Percentiles rank a stretch among this genome's conserved stretches.
Evolutionary conservation across 2,329 filamentous ascomycete genomes (phyloP).

Genomic region (Peltaster fructicola): DNA sequence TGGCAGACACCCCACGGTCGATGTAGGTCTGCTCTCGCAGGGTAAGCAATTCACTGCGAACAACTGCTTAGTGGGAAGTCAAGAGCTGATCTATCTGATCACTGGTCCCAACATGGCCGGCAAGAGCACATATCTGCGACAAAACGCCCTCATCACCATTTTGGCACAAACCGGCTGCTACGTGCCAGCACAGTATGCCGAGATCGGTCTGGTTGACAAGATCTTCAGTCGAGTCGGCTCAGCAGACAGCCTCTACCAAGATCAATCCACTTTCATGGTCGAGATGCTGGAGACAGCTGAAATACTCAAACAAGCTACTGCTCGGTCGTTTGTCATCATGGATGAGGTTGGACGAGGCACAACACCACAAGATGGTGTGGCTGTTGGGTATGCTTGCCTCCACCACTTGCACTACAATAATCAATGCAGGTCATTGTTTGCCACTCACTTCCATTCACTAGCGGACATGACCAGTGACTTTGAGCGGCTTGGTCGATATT

Average conservation of each 20-base stretch:
- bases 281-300: constrained; percentile 95
- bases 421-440: constrained; percentile 67
- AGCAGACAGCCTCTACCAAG: constrained; percentile 82
- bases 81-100: constrained; percentile 50
- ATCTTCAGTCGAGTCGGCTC: constrained; percentile 79
- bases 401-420: constrained; percentile 69
- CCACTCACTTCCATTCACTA: constrained; percentile 81
- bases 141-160: constrained; percentile 88
- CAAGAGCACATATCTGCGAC: constrained; percentile 87
- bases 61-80: constrained; percentile 67
- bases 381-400: constrained; percentile 76
- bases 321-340: constrained; percentile 82
- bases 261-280: constrained; percentile 98
- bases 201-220: constrained; percentile 84
- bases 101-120: constrained; percentile 95
- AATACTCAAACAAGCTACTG: constrained; percentile 72
- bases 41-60: constrained; percentile 73
- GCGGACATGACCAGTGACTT: constrained; percentile 54
- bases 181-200: constrained; percentile 73
- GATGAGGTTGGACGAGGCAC: constrained; percentile 93
- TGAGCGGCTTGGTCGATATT: constrained; percentile 53
- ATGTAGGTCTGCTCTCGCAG: constrained; percentile 59
- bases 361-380: constrained; percentile 77
- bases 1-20: constrained; percentile 84
- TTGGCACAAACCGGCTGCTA: constrained; percentile 85